Conservation (phyloP, 2,329 filamentous ascomycete genomes). For the Calonectria henricotiae region DNA sequence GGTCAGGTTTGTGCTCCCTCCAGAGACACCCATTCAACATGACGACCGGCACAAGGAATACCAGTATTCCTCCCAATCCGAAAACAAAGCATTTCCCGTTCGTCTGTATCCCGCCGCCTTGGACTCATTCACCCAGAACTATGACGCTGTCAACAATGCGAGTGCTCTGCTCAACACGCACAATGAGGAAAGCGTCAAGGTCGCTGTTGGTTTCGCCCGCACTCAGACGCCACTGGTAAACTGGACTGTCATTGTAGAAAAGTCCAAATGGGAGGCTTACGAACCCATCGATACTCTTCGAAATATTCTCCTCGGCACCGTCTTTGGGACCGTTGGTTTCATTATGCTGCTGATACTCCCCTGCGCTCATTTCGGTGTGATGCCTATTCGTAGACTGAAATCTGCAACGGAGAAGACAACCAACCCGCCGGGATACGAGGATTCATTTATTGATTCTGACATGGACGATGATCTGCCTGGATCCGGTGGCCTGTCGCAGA, state of each 20-base stretch:
- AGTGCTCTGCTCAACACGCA: conserved; percentile 78
- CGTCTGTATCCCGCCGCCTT: conserved; percentile 76
- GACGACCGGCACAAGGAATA: conserved; percentile 65
- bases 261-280: conserved; percentile 82
- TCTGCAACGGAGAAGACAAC: conserved; percentile 83
- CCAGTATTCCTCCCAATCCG: conserved; percentile 58
- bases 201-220: conserved; percentile 87
- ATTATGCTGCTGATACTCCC: conserved; percentile 82
- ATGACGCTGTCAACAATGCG: conserved; percentile 74
- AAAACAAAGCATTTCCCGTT: conserved; percentile 72
- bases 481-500: conserved; percentile 62
- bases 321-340: conserved; percentile 85
- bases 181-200: conserved; percentile 80
- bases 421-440: conserved; percentile 74
- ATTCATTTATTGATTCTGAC: conserved; percentile 63
- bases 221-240: conserved; percentile 79
- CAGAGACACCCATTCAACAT: conserved; percentile 60
- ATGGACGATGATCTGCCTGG: conserved; percentile 61
- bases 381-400: conserved; percentile 84
- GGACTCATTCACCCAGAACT: conserved; percentile 71
- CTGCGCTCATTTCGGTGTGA: conserved; percentile 85
- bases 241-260: conserved; percentile 89
- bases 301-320: conserved; percentile 85
- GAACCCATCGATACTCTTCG: conserved; percentile 82
- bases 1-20: conserved; percentile 76